phyloP scores from a whole-genome alignment of 2,329 filamentous ascomycete genomes.

The Plenodomus lindquistii region DNA sequence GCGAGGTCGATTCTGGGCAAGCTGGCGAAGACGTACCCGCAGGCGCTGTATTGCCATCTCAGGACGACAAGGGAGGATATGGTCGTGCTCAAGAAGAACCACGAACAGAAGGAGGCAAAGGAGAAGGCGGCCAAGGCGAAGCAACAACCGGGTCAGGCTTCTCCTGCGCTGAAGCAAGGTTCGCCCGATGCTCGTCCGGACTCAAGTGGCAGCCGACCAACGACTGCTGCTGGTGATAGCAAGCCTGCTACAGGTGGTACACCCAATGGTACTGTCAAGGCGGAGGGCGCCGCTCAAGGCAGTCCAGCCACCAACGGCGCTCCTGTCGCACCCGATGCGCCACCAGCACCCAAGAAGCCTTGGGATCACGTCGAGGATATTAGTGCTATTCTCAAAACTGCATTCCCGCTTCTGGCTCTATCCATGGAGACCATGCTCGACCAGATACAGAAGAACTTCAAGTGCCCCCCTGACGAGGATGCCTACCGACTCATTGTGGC shows the following conservation, averaged over 20 bases:
- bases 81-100: conserved; percentile 85
- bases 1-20: conserved; percentile 86
- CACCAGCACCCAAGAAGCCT: conserved; percentile 66
- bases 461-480: conserved; percentile 97
- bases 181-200: conserved; percentile 39
- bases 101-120: conserved; percentile 65
- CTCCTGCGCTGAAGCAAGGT: conserved; percentile 42
- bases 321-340: conserved; percentile 24
- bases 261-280: conserved; percentile 44
- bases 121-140: conserved; percentile 61
- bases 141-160: conserved; percentile 59
- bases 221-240: conserved; percentile 41
- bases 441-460: conserved; percentile 98
- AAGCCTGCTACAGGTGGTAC: conserved; percentile 59
- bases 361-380: conserved; percentile 98
- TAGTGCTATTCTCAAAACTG: conserved; percentile 92
- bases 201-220: conserved; percentile 37
- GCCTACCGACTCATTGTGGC: conserved; percentile 98
- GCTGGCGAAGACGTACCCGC: conserved; percentile 94
- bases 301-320: conserved; percentile 32
- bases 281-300: conserved; percentile 41
- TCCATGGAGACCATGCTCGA: conserved; percentile 99
- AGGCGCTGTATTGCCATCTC: conserved; percentile 92
- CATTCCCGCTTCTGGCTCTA: conserved; percentile 90
- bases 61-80: conserved; percentile 94